Conservation (phyloP, 495 filamentous ascomycete species). For the Penicillium maclennaniae region DNA sequence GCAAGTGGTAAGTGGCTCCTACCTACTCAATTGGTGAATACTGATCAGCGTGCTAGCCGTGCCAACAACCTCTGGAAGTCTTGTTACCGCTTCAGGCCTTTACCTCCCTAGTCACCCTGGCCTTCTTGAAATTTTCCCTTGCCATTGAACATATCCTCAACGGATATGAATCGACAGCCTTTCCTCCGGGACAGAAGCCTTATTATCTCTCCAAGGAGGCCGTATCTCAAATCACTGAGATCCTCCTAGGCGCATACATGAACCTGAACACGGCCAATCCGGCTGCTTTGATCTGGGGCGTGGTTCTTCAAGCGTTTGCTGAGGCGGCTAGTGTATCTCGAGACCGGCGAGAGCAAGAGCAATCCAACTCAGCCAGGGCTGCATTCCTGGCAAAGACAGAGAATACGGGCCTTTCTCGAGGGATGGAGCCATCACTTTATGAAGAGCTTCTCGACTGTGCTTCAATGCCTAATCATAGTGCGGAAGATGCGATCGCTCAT, state of each 20-base stretch:
- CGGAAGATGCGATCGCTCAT: conserved; percentile 44
- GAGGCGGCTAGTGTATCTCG: conserved; percentile 54
- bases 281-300: conserved; percentile 70
- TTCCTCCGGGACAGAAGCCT: conserved; percentile 35
- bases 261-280: conserved; percentile 55
- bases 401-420: conserved; percentile 17
- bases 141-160: conserved; percentile 31
- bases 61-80: conserved; percentile 46
- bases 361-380: conserved; percentile 38
- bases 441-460: conserved; percentile 51
- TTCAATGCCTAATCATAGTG: conserved; percentile 31
- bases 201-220: conserved; percentile 62
- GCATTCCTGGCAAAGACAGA: no score
- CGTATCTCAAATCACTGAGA: conserved; percentile 61
- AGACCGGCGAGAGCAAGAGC: conserved; percentile 57
- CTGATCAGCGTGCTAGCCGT: conserved; percentile 39
- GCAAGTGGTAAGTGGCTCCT: conserved; percentile 43
- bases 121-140: conserved; percentile 64
- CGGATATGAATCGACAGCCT: conserved; percentile 10
- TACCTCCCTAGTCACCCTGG: conserved; percentile 66
- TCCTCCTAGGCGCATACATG: conserved; percentile 51
- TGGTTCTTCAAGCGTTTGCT: conserved; percentile 66
- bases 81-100: conserved; percentile 61
- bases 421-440: conserved; percentile 42
- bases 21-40: background rate